Evolutionary conservation across 257 asterid genomes (phyloP).

Genomic region (Solanum tacnaense): DNA sequence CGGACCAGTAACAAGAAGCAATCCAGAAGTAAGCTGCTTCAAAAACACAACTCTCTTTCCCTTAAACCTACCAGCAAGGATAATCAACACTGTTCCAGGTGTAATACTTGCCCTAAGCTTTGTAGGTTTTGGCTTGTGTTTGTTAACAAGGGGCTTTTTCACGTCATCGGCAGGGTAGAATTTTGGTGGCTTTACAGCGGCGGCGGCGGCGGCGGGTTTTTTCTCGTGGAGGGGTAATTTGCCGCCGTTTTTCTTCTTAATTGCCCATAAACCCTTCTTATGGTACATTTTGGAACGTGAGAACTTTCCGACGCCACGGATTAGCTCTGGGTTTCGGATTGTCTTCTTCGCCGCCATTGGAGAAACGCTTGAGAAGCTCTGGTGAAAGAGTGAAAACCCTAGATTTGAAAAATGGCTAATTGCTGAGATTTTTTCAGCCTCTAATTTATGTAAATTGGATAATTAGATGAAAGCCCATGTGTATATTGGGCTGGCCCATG

Average conservation of each 20-base stretch:
- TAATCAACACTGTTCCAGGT: conserved; percentile 4
- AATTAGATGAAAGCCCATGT: background rate
- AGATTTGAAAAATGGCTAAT: background rate
- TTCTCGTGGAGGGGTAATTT: background rate
- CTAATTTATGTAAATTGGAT: background rate
- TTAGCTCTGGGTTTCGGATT: background rate
- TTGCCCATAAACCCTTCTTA: background rate
- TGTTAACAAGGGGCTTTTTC: background rate
- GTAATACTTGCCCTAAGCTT: background rate
- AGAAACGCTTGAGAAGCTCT: background rate
- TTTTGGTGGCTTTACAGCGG: background rate
- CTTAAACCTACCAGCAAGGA: conserved; percentile 6
- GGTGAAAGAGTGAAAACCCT: background rate
- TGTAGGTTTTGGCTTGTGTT: background rate
- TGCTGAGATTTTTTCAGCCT: background rate
- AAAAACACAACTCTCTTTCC: conserved; percentile 7
- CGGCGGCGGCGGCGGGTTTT: background rate
- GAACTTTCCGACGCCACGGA: background rate
- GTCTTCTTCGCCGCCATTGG: background rate
- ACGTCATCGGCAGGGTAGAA: conserved; percentile 6
- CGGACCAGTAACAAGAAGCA: background rate
- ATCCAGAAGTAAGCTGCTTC: background rate
- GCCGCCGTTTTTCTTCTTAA: background rate
- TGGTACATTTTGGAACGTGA: background rate
- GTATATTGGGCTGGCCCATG: background rate